These are phyloP conservation scores for Cryptococcus amylolentus DNA, from an alignment of 1,284 basidiomycete genomes.

Conservation along the genomic window DNA sequence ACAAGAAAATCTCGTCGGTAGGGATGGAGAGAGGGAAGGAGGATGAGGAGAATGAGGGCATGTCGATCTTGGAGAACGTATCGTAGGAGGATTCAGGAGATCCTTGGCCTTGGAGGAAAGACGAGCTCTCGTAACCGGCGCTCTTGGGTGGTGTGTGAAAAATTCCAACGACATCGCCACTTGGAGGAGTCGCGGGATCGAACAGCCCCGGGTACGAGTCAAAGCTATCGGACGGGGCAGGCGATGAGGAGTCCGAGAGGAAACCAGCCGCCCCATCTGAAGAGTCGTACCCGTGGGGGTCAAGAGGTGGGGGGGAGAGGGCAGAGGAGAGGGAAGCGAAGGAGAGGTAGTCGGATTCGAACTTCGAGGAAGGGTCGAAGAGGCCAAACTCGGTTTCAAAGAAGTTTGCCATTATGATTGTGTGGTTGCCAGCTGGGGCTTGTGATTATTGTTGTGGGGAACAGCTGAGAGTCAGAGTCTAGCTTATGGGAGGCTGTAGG, in stretches of 20 bases:
- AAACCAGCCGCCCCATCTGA: constrained; percentile 10
- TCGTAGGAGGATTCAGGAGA: too few species aligned
- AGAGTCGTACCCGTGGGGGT: neutral
- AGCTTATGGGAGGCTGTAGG: too few species aligned
- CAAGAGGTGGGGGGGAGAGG: constrained; percentile 6
- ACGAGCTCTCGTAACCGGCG: neutral
- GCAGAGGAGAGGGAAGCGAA: constrained; percentile 38
- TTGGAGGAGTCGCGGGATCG: constrained; percentile 13
- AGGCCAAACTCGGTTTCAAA: constrained; percentile 30
- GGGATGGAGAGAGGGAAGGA: constrained; percentile 12
- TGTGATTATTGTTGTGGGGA: too few species aligned
- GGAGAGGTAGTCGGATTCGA: constrained; percentile 29
- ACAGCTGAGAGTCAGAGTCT: too few species aligned
- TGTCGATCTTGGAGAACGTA: too few species aligned
- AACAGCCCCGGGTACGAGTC: constrained; percentile 18
- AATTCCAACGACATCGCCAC: constrained; percentile 22
- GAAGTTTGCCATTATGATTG: constrained; percentile 27
- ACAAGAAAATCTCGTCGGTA: constrained; percentile 12
- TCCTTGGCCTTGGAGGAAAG: too few species aligned
- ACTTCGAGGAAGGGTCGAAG: constrained; percentile 27
- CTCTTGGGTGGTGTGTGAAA: constrained; percentile 27
- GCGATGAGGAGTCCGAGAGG: constrained; percentile 19
- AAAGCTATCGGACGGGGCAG: constrained; percentile 24
- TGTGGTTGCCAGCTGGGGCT: too few species aligned
- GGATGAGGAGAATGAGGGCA: too few species aligned